These are phyloP conservation scores for Paraconiothyrium sp. DNA, from an alignment of 2,329 filamentous ascomycete genomes.

Conservation along the genomic window DNA sequence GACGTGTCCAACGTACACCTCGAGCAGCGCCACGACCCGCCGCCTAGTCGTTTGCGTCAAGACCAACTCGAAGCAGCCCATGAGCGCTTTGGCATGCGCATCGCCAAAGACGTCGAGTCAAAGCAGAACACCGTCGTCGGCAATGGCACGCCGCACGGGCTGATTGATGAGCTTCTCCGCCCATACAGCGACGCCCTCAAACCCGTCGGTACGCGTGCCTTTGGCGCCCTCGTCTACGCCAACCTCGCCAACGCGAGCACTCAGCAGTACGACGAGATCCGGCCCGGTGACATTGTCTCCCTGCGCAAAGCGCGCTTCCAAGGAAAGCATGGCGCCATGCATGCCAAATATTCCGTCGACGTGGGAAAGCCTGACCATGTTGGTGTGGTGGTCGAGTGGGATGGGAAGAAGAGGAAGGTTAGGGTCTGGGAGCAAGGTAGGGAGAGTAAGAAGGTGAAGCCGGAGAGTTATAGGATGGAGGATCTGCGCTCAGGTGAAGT, in stretches of 20 bases:
- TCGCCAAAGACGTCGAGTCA: constrained; percentile 73
- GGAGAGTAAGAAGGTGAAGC: constrained; percentile 91
- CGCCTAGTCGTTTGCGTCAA: constrained; percentile 83
- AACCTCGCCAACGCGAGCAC: constrained; percentile 95
- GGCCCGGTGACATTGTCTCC: constrained; percentile 89
- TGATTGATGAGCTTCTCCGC: constrained; percentile 81
- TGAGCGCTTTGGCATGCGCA: constrained; percentile 79
- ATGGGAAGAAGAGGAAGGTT: constrained; percentile 98
- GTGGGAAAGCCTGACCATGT: constrained; percentile 91
- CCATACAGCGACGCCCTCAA: constrained; percentile 77
- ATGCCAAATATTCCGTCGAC: constrained; percentile 89
- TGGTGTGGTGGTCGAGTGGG: constrained; percentile 92
- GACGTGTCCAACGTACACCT: constrained; percentile 77
- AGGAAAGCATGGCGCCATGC: constrained; percentile 93
- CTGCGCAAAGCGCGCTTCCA: constrained; percentile 95
- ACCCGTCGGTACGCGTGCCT: constrained; percentile 88
- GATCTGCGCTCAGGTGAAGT: constrained; percentile 94
- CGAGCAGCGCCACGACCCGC: constrained; percentile 86
- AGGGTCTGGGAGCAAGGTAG: constrained; percentile 93
- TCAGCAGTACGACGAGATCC: constrained; percentile 90
- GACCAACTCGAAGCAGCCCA: constrained; percentile 93
- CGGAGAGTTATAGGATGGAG: constrained; percentile 92
- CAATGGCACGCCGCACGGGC: constrained; percentile 80
- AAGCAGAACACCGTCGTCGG: constrained; percentile 84
- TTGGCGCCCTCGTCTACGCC: constrained; percentile 90